phyloP scores from a whole-genome alignment of 345 rosid genomes.

The Heritiera fomes region DNA sequence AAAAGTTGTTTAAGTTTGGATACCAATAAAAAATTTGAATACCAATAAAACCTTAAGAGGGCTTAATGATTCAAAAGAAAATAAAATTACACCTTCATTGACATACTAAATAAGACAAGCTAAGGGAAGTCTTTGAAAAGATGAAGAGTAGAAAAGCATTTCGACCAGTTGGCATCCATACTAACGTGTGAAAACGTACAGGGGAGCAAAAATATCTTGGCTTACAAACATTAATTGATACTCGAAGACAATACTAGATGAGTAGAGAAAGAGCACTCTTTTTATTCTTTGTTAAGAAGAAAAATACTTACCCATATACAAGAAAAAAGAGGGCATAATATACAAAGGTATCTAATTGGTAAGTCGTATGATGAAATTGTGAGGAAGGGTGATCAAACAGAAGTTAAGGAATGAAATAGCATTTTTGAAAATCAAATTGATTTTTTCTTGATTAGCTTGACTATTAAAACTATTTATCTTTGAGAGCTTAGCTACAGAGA shows the following conservation, averaged over 20 bases:
- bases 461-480: neutral
- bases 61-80: neutral
- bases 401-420: neutral
- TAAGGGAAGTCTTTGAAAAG: neutral
- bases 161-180: neutral
- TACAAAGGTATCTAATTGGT: neutral
- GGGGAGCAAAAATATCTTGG: neutral
- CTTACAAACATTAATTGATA: neutral
- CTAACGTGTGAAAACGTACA: neutral
- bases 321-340: neutral
- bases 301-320: neutral
- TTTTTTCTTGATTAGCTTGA: neutral
- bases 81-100: neutral
- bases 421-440: neutral
- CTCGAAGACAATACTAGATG: neutral
- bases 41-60: neutral
- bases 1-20: neutral
- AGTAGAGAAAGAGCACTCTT: neutral
- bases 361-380: neutral
- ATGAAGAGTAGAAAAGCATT: neutral
- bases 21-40: neutral
- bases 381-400: neutral
- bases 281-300: neutral
- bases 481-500: neutral
- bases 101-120: neutral